These are phyloP conservation scores for Byssothecium circinans DNA, from an alignment of 2,329 filamentous ascomycete genomes.

Conservation along the genomic window DNA sequence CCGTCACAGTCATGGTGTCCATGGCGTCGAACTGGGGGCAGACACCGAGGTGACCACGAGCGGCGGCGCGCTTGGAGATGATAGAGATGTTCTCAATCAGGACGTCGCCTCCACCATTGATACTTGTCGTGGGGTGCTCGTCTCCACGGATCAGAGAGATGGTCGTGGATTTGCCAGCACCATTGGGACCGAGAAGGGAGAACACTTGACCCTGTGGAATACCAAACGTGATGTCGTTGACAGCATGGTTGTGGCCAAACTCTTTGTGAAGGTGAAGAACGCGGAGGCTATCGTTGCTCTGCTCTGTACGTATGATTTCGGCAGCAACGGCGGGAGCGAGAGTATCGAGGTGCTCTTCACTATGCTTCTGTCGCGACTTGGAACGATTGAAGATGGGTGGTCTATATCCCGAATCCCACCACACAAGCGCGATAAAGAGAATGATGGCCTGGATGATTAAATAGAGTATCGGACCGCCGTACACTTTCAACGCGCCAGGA, in stretches of 20 bases:
- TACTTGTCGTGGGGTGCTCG: constrained; percentile 65
- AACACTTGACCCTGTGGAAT: constrained; percentile 82
- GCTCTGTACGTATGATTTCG: constrained; percentile 66
- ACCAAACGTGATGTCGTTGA: constrained; percentile 86
- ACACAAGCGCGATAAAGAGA: constrained; percentile 73
- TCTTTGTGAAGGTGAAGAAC: constrained; percentile 78
- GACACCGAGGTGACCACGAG: constrained; percentile 79
- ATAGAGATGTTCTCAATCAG: constrained; percentile 79
- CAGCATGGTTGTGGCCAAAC: constrained; percentile 71
- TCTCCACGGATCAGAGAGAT: constrained; percentile 91
- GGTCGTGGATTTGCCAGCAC: constrained; percentile 87
- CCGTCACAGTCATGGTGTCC: constrained; percentile 85
- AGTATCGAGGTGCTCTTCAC: constrained; percentile 47
- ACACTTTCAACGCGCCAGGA: constrained; percentile 71
- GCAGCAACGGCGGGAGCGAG: constrained; percentile 61
- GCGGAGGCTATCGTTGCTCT: constrained; percentile 68
- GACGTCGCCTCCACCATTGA: constrained; percentile 69
- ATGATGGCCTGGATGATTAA: constrained; percentile 72
- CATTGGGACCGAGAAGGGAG: constrained; percentile 85
- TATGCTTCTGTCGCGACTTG: constrained; percentile 42
- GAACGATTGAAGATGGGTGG: constrained; percentile 55
- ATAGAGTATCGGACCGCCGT: constrained; percentile 84
- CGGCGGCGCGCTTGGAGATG: constrained; percentile 68
- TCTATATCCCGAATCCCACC: constrained; percentile 72
- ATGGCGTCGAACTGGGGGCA: constrained; percentile 78